Conservation (phyloP, 306 rosid genomes). For the Cercis canadensis region DNA sequence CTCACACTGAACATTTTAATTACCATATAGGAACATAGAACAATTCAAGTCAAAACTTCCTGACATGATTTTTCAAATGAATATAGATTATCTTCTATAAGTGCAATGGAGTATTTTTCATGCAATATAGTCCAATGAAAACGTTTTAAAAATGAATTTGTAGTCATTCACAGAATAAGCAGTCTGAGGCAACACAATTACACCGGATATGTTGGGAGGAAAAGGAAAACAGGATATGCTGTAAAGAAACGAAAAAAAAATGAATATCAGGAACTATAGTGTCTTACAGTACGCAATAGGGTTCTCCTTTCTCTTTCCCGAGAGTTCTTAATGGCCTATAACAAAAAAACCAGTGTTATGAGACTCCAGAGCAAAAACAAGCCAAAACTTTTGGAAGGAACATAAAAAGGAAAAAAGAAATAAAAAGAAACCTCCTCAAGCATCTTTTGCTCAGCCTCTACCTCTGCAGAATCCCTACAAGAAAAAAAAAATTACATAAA, state of each 20-base stretch:
- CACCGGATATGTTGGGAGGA: background rate
- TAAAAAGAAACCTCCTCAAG: slow-evolving; percentile 72
- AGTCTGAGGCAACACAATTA: background rate
- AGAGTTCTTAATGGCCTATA: slow-evolving; percentile 79
- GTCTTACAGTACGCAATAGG: slow-evolving; percentile 80
- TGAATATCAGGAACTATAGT: slow-evolving; percentile 8
- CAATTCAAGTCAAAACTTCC: background rate
- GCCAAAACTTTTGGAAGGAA: slow-evolving; percentile 17
- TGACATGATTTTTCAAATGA: slow-evolving; percentile 26
- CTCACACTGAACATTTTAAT: background rate
- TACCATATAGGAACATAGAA: background rate
- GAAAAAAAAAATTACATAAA: slow-evolving; percentile 6
- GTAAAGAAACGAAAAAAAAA: background rate
- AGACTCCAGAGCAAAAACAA: slow-evolving; percentile 31
- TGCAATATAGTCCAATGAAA: too few relatives aligned
- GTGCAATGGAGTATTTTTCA: too few relatives aligned
- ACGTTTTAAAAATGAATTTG: background rate
- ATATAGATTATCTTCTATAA: background rate
- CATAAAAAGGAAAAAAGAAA: background rate
- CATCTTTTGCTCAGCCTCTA: slow-evolving; percentile 87
- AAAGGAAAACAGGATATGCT: slow-evolving; percentile 10
- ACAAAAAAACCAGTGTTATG: slow-evolving; percentile 29
- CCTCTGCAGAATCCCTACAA: slow-evolving; percentile 73
- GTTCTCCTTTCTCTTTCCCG: slow-evolving; percentile 86
- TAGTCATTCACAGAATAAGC: slow-evolving; percentile 1